These are phyloP conservation scores for Durio zibethinus DNA, from an alignment of 345 rosid genomes.

Conservation along the genomic window DNA sequence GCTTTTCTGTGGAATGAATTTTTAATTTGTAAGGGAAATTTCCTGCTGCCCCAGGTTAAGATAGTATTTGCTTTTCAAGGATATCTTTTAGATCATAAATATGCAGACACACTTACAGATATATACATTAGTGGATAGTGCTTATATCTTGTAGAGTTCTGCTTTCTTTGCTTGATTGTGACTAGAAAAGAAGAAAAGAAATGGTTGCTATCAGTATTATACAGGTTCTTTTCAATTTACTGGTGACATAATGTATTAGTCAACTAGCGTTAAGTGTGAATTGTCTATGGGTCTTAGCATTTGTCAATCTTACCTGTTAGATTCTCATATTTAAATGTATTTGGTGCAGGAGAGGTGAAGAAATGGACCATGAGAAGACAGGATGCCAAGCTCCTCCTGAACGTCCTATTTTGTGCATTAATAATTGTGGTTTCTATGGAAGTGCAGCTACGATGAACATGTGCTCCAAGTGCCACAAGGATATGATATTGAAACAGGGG, in stretches of 20 bases:
- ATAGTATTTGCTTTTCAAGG: neutral
- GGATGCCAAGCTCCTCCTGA: slow-evolving; percentile 93
- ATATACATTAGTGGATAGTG: neutral
- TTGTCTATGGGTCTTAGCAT: neutral
- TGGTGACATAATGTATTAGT: neutral
- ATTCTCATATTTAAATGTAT: neutral
- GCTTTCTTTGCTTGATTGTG: neutral
- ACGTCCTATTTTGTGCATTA: slow-evolving; percentile 67
- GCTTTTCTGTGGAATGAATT: neutral
- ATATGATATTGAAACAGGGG: slow-evolving; percentile 59
- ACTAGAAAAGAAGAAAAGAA: neutral
- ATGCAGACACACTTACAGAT: neutral
- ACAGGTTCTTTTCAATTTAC: neutral
- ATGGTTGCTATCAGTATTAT: neutral
- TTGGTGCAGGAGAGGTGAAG: slow-evolving; percentile 40
- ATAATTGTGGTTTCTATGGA: slow-evolving; percentile 93
- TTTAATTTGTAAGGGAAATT: neutral
- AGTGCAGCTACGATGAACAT: slow-evolving; percentile 89
- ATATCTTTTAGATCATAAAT: neutral
- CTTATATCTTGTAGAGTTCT: neutral
- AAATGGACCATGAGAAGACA: slow-evolving; percentile 88
- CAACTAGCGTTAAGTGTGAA: neutral
- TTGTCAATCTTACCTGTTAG: neutral
- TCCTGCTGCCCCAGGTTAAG: neutral
- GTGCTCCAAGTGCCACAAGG: slow-evolving; percentile 98